Base-by-base conservation (phyloP, 345 rosid genomes). In the Mangifera indica region DNA sequence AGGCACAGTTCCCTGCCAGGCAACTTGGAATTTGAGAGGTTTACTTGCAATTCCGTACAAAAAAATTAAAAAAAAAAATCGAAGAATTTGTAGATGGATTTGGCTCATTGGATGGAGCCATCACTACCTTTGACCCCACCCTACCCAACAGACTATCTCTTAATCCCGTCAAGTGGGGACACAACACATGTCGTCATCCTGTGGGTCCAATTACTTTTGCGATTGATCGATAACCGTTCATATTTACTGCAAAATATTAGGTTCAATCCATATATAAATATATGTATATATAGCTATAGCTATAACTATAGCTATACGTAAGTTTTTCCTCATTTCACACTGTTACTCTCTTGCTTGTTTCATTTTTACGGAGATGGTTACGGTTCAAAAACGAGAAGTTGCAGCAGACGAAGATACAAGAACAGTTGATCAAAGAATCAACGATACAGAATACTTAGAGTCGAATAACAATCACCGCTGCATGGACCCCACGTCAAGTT, bases 171-270 rank as follows among this genome's bases (percentile, higher is more conserved):
- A 52, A 15, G 7, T 5, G 51, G 75, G 81, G 81, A 21, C 78
- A 72, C 56, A 61, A 74, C 81, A 82, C 82, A 69, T 78, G 79
- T 76, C 79, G 57, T 71, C 76, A 70, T 51, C 69, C 10, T 0
- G 42, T 10, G 60, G 46, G 70, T 53, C 76, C 72, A 29, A 21
- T 22, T 17, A 18, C 5, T 29, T 7, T 1, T 34, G 25, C 68
- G 64, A 76, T 70, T 12, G 46, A 65, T 65, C 13, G 48, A 40
- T 32, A 22, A 74, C 83, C 81, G 84, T 83, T 22, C 78, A 68
- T 68, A 74, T 63, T 53, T 11, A 21, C 25, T 40, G 25, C 60
- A 71, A 52, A 59, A 45, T 24, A 56, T 67, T 25, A n/a, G 13
- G 56, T 34, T 24, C 29, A 66, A 7, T 9, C 42, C 7, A n/a